phyloP scores from a whole-genome alignment of 257 asterid species.

The Fraxinus pennsylvanica region DNA sequence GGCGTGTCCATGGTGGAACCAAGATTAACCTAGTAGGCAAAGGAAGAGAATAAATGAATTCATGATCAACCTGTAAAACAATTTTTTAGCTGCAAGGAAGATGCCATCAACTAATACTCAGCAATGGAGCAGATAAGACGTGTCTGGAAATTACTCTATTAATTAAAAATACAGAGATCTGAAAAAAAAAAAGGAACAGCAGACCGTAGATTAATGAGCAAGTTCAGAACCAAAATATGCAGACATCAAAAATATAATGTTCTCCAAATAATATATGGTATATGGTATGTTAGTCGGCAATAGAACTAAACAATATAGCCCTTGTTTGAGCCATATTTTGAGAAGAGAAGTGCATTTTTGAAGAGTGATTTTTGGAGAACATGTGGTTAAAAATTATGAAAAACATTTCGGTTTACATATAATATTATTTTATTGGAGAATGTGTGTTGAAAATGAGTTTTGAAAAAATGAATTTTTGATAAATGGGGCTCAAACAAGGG shows the following conservation, averaged over 20 bases:
- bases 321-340: too few relatives aligned
- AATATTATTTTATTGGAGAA: too few relatives aligned
- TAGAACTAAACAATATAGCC: not conserved
- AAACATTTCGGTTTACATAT: too few relatives aligned
- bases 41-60: not conserved
- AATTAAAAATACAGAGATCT: not conserved
- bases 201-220: constrained; percentile 16
- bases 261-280: not conserved
- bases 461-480: too few relatives aligned
- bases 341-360: too few relatives aligned
- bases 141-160: not conserved
- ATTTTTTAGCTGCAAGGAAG: not conserved
- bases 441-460: too few relatives aligned
- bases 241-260: not conserved
- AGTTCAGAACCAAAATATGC: not conserved
- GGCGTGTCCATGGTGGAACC: constrained; percentile 44
- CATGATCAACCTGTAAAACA: constrained; percentile 6
- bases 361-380: too few relatives aligned
- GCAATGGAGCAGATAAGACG: not conserved
- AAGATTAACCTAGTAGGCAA: constrained; percentile 48
- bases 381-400: too few relatives aligned
- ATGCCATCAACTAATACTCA: not conserved
- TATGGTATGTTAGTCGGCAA: not conserved
- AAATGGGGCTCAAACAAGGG: too few relatives aligned
- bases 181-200: constrained; percentile 1